Base-by-base conservation (phyloP, 495 filamentous ascomycete genomes). In the Massariosphaeria phaeospora region DNA sequence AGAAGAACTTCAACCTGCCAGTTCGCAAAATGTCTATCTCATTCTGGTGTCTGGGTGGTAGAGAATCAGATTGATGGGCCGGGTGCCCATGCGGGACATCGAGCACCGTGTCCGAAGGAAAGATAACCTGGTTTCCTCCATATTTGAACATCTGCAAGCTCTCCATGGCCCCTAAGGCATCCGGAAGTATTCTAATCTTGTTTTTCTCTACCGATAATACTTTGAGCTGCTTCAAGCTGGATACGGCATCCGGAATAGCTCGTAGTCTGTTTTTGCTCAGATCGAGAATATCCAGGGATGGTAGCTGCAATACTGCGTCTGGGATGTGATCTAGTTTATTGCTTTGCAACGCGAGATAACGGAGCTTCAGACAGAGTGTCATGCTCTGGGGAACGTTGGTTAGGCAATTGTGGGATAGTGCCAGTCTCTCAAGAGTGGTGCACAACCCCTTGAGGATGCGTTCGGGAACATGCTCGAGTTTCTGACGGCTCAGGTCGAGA, bases 281-380 rank as follows among this genome's bases (percentile, higher is more conserved):
- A 18, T 52, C 48, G 15, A 52, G 21, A 5, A 40, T 2, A 23
- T 41, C 48, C 4, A 52, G 35, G 7, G 23, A 27, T 2, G 24
- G 9, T 11, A 52, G 23, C 48, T 20, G n/a, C 13, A 52, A 25
- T 5, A 52, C 25, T 13, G 24, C 24, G 11, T 31, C 10, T 7
- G 48, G 48, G 3, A 52, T 41, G 7, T 3, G 10, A 30, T 31
- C 17, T n/a, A 52, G 42, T 4, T 42, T 27, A 25, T 52, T 52
- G 1, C 13, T 5, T 11, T 15, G 13, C 21, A 52, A 20, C 10
- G 20, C 18, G 13, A 52, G 24, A 12, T 1, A 17, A 4, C 48
- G 35, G 21, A 52, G 36, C 23, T 23, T 21, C 2, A 13, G 20
- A 21, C 48, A 52, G 4, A 18, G 1, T 8, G 5, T 12, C 12